A percentile compares a stretch with the other conserved stretches of the same genome.
phyloP scores from a whole-genome alignment of 306 rosid genomes.

The Prunus salicina region DNA sequence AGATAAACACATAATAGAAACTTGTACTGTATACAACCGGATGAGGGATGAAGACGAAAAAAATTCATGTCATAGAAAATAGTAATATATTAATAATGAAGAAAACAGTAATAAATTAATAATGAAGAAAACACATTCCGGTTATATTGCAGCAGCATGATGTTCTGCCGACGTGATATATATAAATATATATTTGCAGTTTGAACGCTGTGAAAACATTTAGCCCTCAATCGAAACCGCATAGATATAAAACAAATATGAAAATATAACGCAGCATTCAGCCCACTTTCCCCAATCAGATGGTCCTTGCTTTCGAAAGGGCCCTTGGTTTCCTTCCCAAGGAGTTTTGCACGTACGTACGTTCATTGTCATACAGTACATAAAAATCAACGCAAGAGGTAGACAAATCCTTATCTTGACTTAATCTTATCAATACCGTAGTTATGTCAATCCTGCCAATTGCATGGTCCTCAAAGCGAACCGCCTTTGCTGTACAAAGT shows the following conservation, averaged over 20 bases:
- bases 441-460: neutral
- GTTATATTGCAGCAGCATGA: neutral
- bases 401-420: neutral
- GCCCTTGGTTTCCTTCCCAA: neutral
- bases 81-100: too few species aligned
- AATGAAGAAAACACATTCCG: too few species aligned
- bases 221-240: neutral
- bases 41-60: too few species aligned
- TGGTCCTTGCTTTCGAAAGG: neutral
- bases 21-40: too few species aligned
- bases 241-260: neutral
- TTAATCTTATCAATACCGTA: neutral
- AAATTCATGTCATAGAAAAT: too few species aligned
- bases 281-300: neutral
- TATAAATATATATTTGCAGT: neutral
- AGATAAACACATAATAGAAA: too few species aligned
- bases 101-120: too few species aligned
- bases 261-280: neutral
- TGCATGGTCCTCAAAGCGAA: neutral
- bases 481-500: neutral
- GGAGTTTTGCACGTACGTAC: neutral
- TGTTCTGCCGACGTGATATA: neutral
- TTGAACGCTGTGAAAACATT: neutral
- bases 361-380: neutral
- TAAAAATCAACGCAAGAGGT: neutral